Percentiles rank a stretch among this genome's conserved stretches.
phyloP scores from a whole-genome alignment of 2,329 filamentous ascomycete species.

The Gliomastix tumulicola region DNA sequence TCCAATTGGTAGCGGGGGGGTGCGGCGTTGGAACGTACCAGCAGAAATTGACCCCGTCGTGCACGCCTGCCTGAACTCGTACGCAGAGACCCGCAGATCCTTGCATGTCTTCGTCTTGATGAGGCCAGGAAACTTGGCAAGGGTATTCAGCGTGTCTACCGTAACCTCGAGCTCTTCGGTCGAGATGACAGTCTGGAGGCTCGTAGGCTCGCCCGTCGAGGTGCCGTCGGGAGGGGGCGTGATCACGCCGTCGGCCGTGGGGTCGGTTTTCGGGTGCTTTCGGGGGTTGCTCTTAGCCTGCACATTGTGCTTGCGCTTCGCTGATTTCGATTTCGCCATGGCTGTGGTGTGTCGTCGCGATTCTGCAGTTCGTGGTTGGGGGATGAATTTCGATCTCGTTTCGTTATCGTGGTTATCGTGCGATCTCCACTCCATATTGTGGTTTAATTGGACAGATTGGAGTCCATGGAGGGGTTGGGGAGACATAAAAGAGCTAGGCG shows the following conservation, averaged over 20 bases:
- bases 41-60: conserved; percentile 51
- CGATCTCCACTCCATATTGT: too few relatives aligned
- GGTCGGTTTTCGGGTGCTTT: conserved; percentile 29
- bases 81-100: conserved; percentile 58
- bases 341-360: too few relatives aligned
- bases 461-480: too few relatives aligned
- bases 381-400: too few relatives aligned
- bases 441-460: too few relatives aligned
- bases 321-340: conserved; percentile 38
- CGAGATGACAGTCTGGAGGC: conserved; percentile 46
- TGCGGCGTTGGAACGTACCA: conserved; percentile 1
- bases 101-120: conserved; percentile 65
- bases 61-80: conserved; percentile 62
- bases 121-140: conserved; percentile 51
- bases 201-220: conserved; percentile 34
- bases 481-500: too few relatives aligned
- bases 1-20: neutral
- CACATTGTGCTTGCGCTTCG: conserved; percentile 36
- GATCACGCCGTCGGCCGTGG: conserved; percentile 11
- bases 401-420: too few relatives aligned
- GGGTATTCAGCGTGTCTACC: conserved; percentile 53
- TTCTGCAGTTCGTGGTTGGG: too few relatives aligned
- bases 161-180: conserved; percentile 61
- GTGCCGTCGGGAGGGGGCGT: conserved; percentile 25
- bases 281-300: conserved; percentile 22